Evolutionary conservation across 1,284 basidiomycete genomes (phyloP).

Genomic region (Trichosporon coremiiforme): DNA sequence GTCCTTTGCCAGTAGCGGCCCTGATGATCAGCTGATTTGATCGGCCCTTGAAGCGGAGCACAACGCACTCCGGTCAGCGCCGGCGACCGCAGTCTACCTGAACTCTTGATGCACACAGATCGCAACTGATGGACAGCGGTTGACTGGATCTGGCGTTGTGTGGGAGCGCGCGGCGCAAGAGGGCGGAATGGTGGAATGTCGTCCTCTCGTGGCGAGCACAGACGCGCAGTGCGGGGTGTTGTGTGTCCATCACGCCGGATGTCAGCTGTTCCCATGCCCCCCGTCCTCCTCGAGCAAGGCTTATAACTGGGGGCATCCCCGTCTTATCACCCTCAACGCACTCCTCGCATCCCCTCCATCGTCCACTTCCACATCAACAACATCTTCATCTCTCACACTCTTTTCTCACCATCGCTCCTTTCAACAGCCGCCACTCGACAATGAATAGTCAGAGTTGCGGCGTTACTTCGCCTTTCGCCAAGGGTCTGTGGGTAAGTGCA

Average conservation of each 20-base stretch:
- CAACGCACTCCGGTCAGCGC: background rate
- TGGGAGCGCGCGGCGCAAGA: constrained; percentile 3
- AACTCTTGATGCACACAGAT: background rate
- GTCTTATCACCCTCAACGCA: background rate
- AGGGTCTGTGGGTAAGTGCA: background rate
- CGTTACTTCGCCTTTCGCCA: background rate
- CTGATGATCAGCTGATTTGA: background rate
- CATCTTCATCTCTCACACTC: background rate
- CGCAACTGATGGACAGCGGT: background rate
- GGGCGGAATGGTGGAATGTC: background rate
- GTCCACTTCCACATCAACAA: background rate
- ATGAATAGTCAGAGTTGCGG: background rate
- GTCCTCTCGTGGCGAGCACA: background rate
- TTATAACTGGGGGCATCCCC: background rate
- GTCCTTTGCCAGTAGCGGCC: background rate
- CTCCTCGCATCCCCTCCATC: background rate
- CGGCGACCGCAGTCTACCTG: background rate
- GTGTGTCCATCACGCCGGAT: background rate
- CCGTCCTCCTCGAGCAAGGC: background rate
- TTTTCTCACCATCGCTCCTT: background rate
- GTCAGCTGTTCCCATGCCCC: background rate
- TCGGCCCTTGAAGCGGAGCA: background rate
- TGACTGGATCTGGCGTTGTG: background rate
- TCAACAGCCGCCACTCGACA: background rate
- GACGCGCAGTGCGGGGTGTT: background rate